phyloP scores from a whole-genome alignment of 2,329 filamentous ascomycete genomes.

The Chalara sp. region DNA sequence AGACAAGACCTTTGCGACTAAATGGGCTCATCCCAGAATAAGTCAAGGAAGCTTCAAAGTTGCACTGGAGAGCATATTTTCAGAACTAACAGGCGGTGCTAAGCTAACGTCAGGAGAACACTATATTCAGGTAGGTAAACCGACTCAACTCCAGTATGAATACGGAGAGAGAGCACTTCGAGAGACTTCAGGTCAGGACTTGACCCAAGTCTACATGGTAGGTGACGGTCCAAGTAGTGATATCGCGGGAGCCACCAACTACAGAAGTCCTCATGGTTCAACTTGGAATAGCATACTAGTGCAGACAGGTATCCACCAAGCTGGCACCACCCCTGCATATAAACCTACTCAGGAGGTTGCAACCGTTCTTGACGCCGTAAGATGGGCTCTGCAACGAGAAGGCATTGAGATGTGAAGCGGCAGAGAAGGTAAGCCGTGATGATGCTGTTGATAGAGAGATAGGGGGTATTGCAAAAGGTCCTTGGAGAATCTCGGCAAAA shows the following conservation, averaged over 20 bases:
- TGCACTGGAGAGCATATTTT: slow-evolving; percentile 64
- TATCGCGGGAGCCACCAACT: slow-evolving; percentile 62
- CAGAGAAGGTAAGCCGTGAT: background rate
- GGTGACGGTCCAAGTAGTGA: slow-evolving; percentile 64
- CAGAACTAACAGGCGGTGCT: slow-evolving; percentile 41
- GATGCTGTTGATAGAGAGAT: no score
- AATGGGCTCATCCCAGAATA: slow-evolving; percentile 56
- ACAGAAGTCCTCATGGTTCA: slow-evolving; percentile 43
- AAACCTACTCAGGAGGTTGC: slow-evolving; percentile 49
- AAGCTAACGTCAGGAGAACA: slow-evolving; percentile 29
- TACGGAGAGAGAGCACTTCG: slow-evolving; percentile 47
- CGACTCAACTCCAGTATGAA: slow-evolving; percentile 63
- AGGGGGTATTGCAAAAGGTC: no score
- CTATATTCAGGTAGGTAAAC: slow-evolving; percentile 52
- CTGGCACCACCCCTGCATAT: slow-evolving; percentile 37
- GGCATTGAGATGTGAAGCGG: background rate
- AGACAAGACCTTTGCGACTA: slow-evolving; percentile 52
- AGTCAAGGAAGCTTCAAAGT: slow-evolving; percentile 66
- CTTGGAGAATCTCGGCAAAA: no score
- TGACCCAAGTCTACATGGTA: slow-evolving; percentile 63
- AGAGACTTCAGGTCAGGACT: slow-evolving; percentile 30
- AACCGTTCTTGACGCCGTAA: slow-evolving; percentile 58
- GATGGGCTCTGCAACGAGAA: slow-evolving; percentile 39
- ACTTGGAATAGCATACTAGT: slow-evolving; percentile 62
- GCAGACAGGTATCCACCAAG: slow-evolving; percentile 57